Base-by-base conservation (phyloP, 1,284 basidiomycete species). In the Thecaphora frezii region DNA sequence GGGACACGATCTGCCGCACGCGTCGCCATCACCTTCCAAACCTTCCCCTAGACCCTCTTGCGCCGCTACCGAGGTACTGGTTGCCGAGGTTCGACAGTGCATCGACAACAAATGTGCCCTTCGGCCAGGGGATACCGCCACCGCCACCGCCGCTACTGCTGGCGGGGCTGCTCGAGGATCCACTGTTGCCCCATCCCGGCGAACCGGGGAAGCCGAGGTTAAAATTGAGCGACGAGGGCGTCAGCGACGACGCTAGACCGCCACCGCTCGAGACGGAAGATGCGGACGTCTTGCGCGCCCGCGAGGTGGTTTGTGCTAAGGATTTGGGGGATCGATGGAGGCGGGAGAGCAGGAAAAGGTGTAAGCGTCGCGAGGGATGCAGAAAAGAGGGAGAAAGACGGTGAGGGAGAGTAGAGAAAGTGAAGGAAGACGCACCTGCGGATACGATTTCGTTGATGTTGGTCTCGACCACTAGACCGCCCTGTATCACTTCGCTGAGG, bases 391-490 rank as follows among this genome's bases (percentile, higher is more conserved):
- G 16, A 16, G 4, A 30, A 14, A 30, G 28, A 30, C 8, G 28
- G 14, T 8, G 14, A 30, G 28, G 28, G 28, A 14, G 8, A 30
- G 28, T 30, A n/a, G 28, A 7, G 28, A 30, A 14, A 14, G 28
- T 14, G 28, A 30, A 30, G 14, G 8, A 30, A n/a, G 36, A 82
- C 86, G 66, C 71, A 90, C 90, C 86, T 68, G 87, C 86, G 54
- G 81, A 81, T 62, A 88, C 87, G 51, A 96, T 96, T 79, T 93
- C 91, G 62, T 90, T 89, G 48, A 96, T 89, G 77, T 94, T 96
- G 7, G 96, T 99, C 80, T 99, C 96, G n/a, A 98, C 83, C 2
- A 99, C 96, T 28, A 98, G 83, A 0, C 96, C 96, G 25, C 93
- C 96, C 81, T 97, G 93, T 26, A 99, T 91, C 45, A 98, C 88